Conservation (phyloP, 306 rosid species). For the Clitoria ternatea region DNA sequence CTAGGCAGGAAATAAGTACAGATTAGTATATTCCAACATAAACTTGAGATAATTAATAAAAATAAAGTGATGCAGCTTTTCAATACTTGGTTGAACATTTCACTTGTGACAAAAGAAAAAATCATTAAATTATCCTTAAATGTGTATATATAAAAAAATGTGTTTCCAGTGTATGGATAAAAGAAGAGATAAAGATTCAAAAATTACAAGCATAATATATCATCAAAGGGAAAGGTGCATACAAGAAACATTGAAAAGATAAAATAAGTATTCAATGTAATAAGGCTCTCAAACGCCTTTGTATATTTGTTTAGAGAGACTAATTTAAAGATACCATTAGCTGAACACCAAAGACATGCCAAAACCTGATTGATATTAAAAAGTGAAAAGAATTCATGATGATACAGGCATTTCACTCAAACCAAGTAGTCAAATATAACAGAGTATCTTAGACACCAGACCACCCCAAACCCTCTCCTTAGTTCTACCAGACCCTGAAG, state of each 20-base stretch:
- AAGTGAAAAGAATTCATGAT: not conserved
- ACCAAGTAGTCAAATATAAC: not conserved
- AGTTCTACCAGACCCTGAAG: not conserved
- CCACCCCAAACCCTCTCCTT: not conserved
- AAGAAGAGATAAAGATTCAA: not conserved
- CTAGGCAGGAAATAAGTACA: conserved; percentile 4
- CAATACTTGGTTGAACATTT: not conserved
- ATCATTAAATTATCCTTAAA: not conserved
- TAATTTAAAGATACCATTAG: not conserved
- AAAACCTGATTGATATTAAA: not conserved
- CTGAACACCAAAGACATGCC: not conserved
- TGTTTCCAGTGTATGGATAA: not conserved
- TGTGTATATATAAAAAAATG: not conserved
- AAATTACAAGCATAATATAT: not conserved
- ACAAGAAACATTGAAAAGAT: not conserved
- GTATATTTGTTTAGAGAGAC: not conserved
- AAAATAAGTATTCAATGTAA: not conserved
- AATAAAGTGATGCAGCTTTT: not conserved
- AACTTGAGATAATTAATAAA: not conserved
- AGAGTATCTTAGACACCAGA: not conserved
- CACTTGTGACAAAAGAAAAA: not conserved
- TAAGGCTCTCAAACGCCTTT: not conserved
- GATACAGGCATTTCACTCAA: not conserved
- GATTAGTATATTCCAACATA: conserved; percentile 7
- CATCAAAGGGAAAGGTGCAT: not conserved